A percentile compares a stretch with the other conserved stretches of the same genome.
These are phyloP conservation scores for Jaenimonas drosophilae DNA, from an alignment of 208 protist species.

Conservation along the genomic window DNA sequence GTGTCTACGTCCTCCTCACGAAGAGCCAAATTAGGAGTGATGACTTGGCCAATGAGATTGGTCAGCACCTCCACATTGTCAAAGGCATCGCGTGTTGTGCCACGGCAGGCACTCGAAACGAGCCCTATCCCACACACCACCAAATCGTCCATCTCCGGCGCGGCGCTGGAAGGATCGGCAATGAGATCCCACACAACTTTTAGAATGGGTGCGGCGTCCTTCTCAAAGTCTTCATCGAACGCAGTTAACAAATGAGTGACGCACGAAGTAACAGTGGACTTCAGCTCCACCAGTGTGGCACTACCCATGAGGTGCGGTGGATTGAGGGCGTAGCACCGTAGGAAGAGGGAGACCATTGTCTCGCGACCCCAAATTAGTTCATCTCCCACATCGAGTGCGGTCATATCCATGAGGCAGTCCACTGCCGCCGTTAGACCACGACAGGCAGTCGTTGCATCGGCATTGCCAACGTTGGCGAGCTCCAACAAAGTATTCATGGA, in stretches of 20 bases:
- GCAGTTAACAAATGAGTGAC: conserved; percentile 86
- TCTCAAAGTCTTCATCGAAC: conserved; percentile 93
- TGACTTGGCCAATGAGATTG: conserved; percentile 85
- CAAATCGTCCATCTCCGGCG: conserved; percentile 64
- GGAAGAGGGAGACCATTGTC: conserved; percentile 47
- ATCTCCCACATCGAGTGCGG: conserved; percentile 90
- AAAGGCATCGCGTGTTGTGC: conserved; percentile 75
- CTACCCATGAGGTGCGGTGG: conserved; percentile 1
- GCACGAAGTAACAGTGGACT: conserved; percentile 79
- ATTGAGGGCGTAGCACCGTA: conserved; percentile 45
- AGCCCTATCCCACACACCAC: conserved; percentile 85
- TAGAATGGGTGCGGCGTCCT: conserved; percentile 78
- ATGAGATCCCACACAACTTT: conserved; percentile 84
- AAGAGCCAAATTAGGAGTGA: conserved; percentile 92
- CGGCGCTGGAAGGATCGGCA: conserved; percentile 28
- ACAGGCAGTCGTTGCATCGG: conserved; percentile 14
- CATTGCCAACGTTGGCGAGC: conserved; percentile 1
- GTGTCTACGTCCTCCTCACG: conserved; percentile 88
- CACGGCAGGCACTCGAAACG: conserved; percentile 75
- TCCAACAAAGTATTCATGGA: conserved; percentile 12
- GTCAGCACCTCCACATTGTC: conserved; percentile 46
- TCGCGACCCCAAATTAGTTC: conserved; percentile 88
- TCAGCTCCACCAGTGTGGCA: conserved; percentile 47
- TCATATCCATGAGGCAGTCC: conserved; percentile 77
- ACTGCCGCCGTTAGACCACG: conserved; percentile 43